Evolutionary conservation across 805 yeast genomes (phyloP).

Genomic region (Candida pini): DNA sequence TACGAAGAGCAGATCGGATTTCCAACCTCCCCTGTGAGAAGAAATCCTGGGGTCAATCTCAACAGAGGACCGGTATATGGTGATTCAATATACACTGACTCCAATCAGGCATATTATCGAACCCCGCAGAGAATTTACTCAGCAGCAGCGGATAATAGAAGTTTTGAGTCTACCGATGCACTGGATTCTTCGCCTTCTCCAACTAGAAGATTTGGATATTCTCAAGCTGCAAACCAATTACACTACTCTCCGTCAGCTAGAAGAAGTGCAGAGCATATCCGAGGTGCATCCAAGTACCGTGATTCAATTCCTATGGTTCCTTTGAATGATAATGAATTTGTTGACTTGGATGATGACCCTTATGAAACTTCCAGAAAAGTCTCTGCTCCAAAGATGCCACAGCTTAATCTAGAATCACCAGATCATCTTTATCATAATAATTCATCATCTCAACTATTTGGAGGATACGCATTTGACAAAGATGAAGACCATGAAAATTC

Average conservation of each 20-base stretch:
- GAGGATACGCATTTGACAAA: conserved; percentile 22
- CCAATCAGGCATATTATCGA: conserved; percentile 7
- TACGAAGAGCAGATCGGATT: no score
- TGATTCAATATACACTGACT: background rate
- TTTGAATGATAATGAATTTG: conserved; percentile 6
- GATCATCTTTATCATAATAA: background rate
- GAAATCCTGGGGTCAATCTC: no score
- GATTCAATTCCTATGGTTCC: conserved; percentile 9
- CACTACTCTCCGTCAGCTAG: conserved; percentile 20
- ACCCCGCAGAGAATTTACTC: conserved; percentile 4
- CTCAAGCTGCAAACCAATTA: conserved; percentile 15
- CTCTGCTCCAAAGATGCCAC: conserved; percentile 2
- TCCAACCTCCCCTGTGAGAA: no score
- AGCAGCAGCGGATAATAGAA: no score
- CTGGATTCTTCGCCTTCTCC: conserved; percentile 12
- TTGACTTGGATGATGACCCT: background rate
- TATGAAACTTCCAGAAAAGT: background rate
- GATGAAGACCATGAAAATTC: conserved; percentile 20
- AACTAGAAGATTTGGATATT: conserved; percentile 9
- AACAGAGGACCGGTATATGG: background rate
- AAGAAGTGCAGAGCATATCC: conserved; percentile 1
- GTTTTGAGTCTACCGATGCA: conserved; percentile 5
- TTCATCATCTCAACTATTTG: conserved; percentile 12
- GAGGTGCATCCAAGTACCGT: no score
- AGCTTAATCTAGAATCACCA: conserved; percentile 1